Conservation (phyloP, 805 yeast genomes). For the Ogataea methylovora region DNA sequence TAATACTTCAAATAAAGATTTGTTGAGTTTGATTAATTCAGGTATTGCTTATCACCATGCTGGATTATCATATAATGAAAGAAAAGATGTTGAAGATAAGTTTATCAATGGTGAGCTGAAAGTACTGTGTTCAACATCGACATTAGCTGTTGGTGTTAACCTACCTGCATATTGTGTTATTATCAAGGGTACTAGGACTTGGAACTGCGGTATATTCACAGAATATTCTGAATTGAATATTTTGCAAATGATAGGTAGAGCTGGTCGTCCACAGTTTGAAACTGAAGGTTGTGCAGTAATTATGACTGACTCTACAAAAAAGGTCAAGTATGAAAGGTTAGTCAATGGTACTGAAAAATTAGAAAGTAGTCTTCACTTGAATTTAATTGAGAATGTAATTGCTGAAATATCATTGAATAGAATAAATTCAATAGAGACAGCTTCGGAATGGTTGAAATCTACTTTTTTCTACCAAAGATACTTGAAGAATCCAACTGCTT, state of each 20-base stretch:
- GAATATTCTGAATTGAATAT: slow-evolving; percentile 52
- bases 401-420: slow-evolving; percentile 38
- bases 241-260: slow-evolving; percentile 59
- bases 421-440: slow-evolving; percentile 27
- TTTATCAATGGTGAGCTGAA: slow-evolving; percentile 35
- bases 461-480: slow-evolving; percentile 44
- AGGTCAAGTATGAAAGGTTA: slow-evolving; percentile 31
- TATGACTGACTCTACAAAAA: slow-evolving; percentile 32
- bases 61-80: slow-evolving; percentile 41
- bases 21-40: slow-evolving; percentile 12
- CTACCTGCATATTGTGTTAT: slow-evolving; percentile 54
- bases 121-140: slow-evolving; percentile 49
- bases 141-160: slow-evolving; percentile 55
- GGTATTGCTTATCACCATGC: slow-evolving; percentile 57
- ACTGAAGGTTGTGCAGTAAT: slow-evolving; percentile 42
- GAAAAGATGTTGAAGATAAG: slow-evolving; percentile 35
- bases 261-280: slow-evolving; percentile 56
- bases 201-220: slow-evolving; percentile 37
- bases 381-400: slow-evolving; percentile 32
- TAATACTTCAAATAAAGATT: slow-evolving; percentile 19
- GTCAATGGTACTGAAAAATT: slow-evolving; percentile 34
- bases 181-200: slow-evolving; percentile 56
- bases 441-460: slow-evolving; percentile 37
- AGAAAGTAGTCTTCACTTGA: slow-evolving; percentile 38
- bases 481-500: slow-evolving; percentile 31